A percentile compares a stretch with the other conserved stretches of the same genome.
phyloP scores from a whole-genome alignment of 257 asterid genomes.

The Solanum commersonii region DNA sequence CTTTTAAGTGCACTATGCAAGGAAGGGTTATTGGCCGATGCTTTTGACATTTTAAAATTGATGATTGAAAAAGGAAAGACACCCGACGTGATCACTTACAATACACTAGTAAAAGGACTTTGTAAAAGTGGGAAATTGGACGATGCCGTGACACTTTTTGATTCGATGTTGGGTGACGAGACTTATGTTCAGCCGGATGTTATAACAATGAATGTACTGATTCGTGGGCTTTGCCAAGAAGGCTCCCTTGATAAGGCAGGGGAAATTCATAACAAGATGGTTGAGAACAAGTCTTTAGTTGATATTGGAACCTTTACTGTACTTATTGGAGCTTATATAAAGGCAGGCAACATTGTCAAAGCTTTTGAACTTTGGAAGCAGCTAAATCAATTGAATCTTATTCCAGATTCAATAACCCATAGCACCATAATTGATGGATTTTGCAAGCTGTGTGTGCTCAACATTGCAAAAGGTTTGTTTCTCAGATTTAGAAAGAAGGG shows the following conservation, averaged over 20 bases:
- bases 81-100: constrained; percentile 49
- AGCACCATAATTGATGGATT: constrained; percentile 43
- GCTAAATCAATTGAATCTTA: constrained; percentile 24
- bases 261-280: constrained; percentile 31
- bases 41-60: constrained; percentile 33
- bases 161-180: constrained; percentile 30
- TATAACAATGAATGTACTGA: constrained; percentile 29
- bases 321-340: constrained; percentile 49
- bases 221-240: constrained; percentile 57
- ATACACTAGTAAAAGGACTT: constrained; percentile 38
- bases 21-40: constrained; percentile 38
- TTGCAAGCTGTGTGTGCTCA: constrained; percentile 37
- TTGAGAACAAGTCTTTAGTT: constrained; percentile 14
- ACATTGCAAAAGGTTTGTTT: constrained; percentile 65
- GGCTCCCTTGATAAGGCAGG: constrained; percentile 42
- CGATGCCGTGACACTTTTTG: constrained; percentile 37
- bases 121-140: constrained; percentile 46
- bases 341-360: constrained; percentile 31
- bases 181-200: constrained; percentile 37
- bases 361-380: constrained; percentile 46
- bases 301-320: constrained; percentile 30
- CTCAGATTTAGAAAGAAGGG: constrained; percentile 34
- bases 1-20: constrained; percentile 53
- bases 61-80: constrained; percentile 41
- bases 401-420: constrained; percentile 36